Evolutionary conservation across 805 yeast genomes (phyloP), one percentile per base, ranked within the genome.

Genomic region (Metschnikowia peoriensis): DNA sequence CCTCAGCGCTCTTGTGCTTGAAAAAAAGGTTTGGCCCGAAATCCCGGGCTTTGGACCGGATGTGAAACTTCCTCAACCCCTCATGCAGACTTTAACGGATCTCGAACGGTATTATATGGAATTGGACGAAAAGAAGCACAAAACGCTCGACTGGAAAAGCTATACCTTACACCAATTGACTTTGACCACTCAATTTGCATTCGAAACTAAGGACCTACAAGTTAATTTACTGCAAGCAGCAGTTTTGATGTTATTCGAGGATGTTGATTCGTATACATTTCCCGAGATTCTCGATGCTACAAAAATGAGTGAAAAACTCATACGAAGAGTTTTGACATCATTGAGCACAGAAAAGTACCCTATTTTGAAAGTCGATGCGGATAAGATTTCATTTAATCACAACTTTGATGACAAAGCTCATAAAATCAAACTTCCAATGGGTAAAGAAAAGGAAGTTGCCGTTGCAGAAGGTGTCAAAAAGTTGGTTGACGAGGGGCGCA

Each of bases 151-250:
- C 53, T 78, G 82, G 83, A 66, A 64, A 35, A 65, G 63, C 47
- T 72, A 67, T 46, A 66, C 73, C 15, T 61, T 78, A 15, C 82
- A 79, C 48, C 77, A 76, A 53, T 52, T 78, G 16, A 57, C 61
- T 0, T 63, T 79, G 14, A 52, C 56, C 12, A 69, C 68, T 2
- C 53, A 61, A 17, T 77, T 77, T 55, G 61, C 62, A 14, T 54
- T 54, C 11, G 73, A 68, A 0, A 44, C 59, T 8, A 71, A 70
- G 46, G 76, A 71, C 28, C 60, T 75, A 34, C 54, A 53, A 2
- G 70, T 78, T 16, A 76, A 78, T 39, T 56, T 78, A n/a, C 69
- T 73, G 44, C 81, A 78, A 57, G 80, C 80, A 0, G 61, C 71
- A 1, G 66, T 78, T 0, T 55, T 79, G 3, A 50, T 72, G 12